Evolutionary conservation across 2,329 filamentous ascomycete species (phyloP).

Genomic region (Clonostachys sp.): DNA sequence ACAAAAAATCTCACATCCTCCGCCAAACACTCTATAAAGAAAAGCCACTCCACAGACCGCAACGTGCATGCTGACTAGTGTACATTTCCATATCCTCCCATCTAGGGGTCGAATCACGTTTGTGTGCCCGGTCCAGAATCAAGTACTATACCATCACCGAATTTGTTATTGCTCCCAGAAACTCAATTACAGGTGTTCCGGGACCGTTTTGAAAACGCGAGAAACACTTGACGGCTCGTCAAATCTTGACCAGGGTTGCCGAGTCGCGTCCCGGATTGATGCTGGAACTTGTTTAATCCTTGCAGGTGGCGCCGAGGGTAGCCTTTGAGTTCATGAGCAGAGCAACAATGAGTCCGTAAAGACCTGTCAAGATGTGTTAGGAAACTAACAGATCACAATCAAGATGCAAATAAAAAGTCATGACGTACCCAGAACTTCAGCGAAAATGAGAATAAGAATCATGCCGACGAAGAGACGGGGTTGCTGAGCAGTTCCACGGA

Average conservation of each 20-base stretch:
- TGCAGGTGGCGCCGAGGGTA: conserved; percentile 57
- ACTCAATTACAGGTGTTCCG: too few species aligned
- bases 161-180: neutral
- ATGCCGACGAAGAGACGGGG: conserved; percentile 90
- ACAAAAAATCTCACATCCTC: too few species aligned
- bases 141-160: neutral
- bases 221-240: neutral
- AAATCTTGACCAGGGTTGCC: conserved; percentile 18
- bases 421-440: conserved; percentile 87
- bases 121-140: neutral
- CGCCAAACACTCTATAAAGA: too few species aligned
- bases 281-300: conserved; percentile 9
- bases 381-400: neutral
- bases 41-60: too few species aligned
- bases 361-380: conserved; percentile 54
- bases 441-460: conserved; percentile 99
- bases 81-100: neutral
- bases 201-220: neutral
- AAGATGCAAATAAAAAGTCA: too few species aligned
- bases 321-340: conserved; percentile 99
- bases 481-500: conserved; percentile 80
- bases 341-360: conserved; percentile 97
- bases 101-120: neutral
- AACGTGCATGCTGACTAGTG: too few species aligned
- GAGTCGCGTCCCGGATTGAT: conserved; percentile 15